Percentiles rank a stretch among this genome's conserved stretches.
phyloP scores from a whole-genome alignment of 2,329 filamentous ascomycete species.

The Didymella segeticola region DNA sequence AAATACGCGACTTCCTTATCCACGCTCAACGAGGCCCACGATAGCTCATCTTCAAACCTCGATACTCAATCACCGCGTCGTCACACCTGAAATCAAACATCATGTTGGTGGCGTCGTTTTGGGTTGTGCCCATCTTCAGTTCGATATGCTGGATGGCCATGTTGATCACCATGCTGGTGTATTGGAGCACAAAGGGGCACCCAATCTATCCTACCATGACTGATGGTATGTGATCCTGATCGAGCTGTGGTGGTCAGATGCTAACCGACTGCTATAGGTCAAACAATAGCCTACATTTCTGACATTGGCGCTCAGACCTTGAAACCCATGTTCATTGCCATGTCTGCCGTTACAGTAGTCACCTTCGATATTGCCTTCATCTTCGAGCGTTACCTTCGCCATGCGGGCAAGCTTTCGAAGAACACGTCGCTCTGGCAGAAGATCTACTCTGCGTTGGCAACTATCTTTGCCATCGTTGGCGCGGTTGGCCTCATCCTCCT shows the following conservation, averaged over 20 bases:
- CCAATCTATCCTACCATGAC: constrained; percentile 68
- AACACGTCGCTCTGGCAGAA: constrained; percentile 73
- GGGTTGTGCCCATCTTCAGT: constrained; percentile 74
- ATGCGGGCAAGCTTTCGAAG: constrained; percentile 76
- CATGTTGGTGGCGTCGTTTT: constrained; percentile 55
- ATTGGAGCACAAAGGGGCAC: constrained; percentile 69
- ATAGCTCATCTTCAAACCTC: neutral
- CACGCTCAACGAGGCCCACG: neutral
- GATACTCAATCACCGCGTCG: neutral
- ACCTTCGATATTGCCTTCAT: constrained; percentile 83
- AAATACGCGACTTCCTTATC: constrained; percentile 1
- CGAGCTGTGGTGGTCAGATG: neutral
- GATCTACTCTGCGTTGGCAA: constrained; percentile 65
- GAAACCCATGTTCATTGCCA: constrained; percentile 80
- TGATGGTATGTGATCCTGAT: neutral
- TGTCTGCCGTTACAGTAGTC: constrained; percentile 73
- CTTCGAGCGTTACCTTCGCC: constrained; percentile 83
- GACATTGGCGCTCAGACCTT: constrained; percentile 67
- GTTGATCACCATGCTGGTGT: constrained; percentile 72
- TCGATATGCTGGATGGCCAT: constrained; percentile 61
- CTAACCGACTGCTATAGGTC: constrained; percentile 33
- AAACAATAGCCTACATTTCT: constrained; percentile 75
- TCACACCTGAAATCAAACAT: constrained; percentile 6
- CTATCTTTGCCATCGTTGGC: constrained; percentile 74
- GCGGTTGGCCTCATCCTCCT: constrained; percentile 82